Conservation (phyloP, 2,329 filamentous ascomycete genomes). For the Colletotrichum brevisporum region DNA sequence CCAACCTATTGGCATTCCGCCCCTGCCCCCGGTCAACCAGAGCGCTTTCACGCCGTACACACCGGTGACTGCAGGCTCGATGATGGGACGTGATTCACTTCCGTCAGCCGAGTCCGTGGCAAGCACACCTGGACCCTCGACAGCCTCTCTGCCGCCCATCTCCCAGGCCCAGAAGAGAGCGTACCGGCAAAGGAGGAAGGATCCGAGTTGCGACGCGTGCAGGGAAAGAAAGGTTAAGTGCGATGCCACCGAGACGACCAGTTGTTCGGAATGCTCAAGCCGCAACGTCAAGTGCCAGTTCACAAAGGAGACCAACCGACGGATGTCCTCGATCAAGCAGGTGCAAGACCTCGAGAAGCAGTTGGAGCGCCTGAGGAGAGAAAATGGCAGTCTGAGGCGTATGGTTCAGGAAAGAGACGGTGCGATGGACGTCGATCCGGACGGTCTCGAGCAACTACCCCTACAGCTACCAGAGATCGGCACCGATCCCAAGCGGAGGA, state of each 20-base stretch:
- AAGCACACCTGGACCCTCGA: constrained; percentile 66
- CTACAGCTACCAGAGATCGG: constrained; percentile 76
- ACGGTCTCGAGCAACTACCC: constrained; percentile 63
- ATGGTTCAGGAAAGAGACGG: constrained; percentile 69
- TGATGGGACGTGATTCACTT: constrained; percentile 72
- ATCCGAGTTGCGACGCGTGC: constrained; percentile 97
- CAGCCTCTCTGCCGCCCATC: constrained; percentile 51
- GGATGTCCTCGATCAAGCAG: constrained; percentile 99
- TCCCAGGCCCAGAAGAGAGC: constrained; percentile 87
- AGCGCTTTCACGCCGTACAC: constrained; percentile 67
- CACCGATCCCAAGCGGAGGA: constrained; percentile 74
- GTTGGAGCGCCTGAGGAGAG: constrained; percentile 82
- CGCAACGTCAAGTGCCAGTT: constrained; percentile 98
- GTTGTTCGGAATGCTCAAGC: constrained; percentile 97
- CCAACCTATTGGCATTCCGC: constrained; percentile 68
- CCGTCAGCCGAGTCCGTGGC: constrained; percentile 71
- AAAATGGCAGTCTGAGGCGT: constrained; percentile 81
- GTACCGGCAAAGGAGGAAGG: constrained; percentile 94
- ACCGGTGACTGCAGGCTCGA: constrained; percentile 63
- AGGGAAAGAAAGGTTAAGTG: constrained; percentile 89
- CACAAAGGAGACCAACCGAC: constrained; percentile 97
- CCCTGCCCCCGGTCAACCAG: constrained; percentile 62
- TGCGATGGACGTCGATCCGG: constrained; percentile 64
- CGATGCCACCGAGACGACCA: constrained; percentile 95
- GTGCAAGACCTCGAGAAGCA: constrained; percentile 97